Conservation (phyloP, 129 eudicot species). For the Flaveria brownii region DNA sequence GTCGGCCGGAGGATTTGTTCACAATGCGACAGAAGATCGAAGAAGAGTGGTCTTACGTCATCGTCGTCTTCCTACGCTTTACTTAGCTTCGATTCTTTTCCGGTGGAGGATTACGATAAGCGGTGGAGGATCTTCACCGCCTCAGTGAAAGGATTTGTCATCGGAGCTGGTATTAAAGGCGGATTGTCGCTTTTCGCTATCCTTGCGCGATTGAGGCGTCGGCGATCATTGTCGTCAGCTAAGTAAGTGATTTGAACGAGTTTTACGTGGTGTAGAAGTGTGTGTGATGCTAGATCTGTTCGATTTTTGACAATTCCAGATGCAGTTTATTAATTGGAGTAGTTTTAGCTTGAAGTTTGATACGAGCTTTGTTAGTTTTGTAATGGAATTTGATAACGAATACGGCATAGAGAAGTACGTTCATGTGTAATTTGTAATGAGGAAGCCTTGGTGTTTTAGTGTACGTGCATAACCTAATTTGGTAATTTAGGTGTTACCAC, state of each 20-base stretch:
- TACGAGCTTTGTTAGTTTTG: conserved; percentile 1
- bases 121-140: conserved; percentile 71
- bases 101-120: conserved; percentile 71
- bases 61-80: conserved; percentile 70
- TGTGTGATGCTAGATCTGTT: not conserved
- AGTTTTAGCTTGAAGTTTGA: conserved; percentile 16
- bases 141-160: conserved; percentile 80
- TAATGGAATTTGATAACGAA: conserved; percentile 3
- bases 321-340: not conserved
- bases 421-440: not conserved
- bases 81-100: conserved; percentile 64
- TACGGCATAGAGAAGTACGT: not conserved
- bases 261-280: not conserved
- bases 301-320: not conserved
- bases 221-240: conserved; percentile 44
- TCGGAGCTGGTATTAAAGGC: conserved; percentile 97
- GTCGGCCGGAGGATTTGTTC: conserved; percentile 37
- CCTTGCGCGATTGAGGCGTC: conserved; percentile 79
- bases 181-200: conserved; percentile 83
- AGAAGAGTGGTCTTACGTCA: conserved; percentile 39
- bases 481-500: conserved; percentile 16
- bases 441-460: not conserved
- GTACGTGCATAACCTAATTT: not conserved
- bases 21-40: conserved; percentile 53
- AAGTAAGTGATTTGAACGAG: conserved; percentile 40